Evolutionary conservation across 768 basidiomycete species (phyloP), one percentile per base, ranked within the genome.

Genomic region (Russula foetens): DNA sequence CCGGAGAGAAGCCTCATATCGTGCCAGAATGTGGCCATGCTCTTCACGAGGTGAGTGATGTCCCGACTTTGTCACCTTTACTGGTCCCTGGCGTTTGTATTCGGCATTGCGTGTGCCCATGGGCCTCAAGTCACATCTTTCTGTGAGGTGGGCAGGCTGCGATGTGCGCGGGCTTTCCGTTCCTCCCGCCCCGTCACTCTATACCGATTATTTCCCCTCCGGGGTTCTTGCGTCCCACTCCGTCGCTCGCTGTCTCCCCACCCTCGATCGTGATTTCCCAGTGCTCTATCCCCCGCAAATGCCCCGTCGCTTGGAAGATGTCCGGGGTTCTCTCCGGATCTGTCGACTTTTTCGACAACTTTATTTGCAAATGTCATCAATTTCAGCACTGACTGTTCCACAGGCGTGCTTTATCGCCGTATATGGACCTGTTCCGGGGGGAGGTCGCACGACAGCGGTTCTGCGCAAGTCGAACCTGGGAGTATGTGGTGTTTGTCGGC

Each of bases 21-120:
- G 89, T 97, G 48, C 96, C 97, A 31, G 92, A 95, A 71, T 99
- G 97, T 67, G 95, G 97, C 39, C 97, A 99, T 76, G 88, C 92
- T 38, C 83, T 99, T n/a, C 97, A 98, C 75, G 88, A 94, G 78
- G 92, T 88, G 58, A 65, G 77, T 70, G 19, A 19, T 23, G 57
- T 38, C 28, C 24, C 41, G 48, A 35, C 51, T 51, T 48, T 17
- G 41, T 28, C 1, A 24, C 21, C 21, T 14, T 46, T 28, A 12
- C 24, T 29, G 8, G 23, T 41, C 31, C 47, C 44, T 41, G 26
- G 15, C 45, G 53, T 26, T 58, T 11, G 55, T 61, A 50, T 53
- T 23, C 67, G 53, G 24, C 52, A 60, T 21, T 38, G 19, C 51
- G 51, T 49, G 44, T 17, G 8, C 56, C 24, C 55, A 53, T n/a